These are phyloP conservation scores for Cercospora beticola DNA, from an alignment of 2,329 filamentous ascomycete species.

Conservation along the genomic window DNA sequence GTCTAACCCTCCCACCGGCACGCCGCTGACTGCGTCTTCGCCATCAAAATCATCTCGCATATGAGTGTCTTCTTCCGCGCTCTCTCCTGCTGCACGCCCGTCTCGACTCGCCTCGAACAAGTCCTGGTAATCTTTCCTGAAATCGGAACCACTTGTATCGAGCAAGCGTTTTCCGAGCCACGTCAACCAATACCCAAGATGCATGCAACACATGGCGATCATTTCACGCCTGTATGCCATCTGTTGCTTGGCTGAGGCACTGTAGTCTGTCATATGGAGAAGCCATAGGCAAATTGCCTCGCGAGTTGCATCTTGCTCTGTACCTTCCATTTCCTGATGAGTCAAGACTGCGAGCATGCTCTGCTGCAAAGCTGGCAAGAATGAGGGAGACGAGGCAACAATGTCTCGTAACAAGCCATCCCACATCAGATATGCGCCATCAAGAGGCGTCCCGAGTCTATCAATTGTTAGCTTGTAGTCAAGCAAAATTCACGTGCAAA, in stretches of 20 bases:
- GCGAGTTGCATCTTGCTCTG: slow-evolving; percentile 25
- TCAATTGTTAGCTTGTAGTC: slow-evolving; percentile 4
- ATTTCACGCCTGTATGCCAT: slow-evolving; percentile 17
- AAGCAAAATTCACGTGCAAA: neutral
- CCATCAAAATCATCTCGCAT: slow-evolving; percentile 3
- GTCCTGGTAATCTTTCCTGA: slow-evolving; percentile 33
- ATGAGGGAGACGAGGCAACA: slow-evolving; percentile 35
- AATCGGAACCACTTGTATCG: slow-evolving; percentile 25
- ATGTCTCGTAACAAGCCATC: slow-evolving; percentile 42
- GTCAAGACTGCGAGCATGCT: slow-evolving; percentile 41
- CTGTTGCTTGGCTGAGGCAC: slow-evolving; percentile 22
- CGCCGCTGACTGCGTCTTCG: neutral
- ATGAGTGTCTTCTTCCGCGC: neutral
- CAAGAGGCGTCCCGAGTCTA: slow-evolving; percentile 39
- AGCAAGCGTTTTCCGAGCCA: slow-evolving; percentile 40
- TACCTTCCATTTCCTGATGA: slow-evolving; percentile 22
- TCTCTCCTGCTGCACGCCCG: slow-evolving; percentile 2
- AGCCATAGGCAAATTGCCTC: slow-evolving; percentile 54
- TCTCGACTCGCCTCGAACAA: slow-evolving; percentile 38
- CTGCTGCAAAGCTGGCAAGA: slow-evolving; percentile 43
- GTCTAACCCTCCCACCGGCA: neutral
- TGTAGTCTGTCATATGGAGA: slow-evolving; percentile 45
- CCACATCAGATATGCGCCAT: slow-evolving; percentile 50
- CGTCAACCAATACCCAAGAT: slow-evolving; percentile 41
- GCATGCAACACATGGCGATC: slow-evolving; percentile 39